Base-by-base conservation (phyloP, 305 asterid genomes). In the Coffea humblotiana region DNA sequence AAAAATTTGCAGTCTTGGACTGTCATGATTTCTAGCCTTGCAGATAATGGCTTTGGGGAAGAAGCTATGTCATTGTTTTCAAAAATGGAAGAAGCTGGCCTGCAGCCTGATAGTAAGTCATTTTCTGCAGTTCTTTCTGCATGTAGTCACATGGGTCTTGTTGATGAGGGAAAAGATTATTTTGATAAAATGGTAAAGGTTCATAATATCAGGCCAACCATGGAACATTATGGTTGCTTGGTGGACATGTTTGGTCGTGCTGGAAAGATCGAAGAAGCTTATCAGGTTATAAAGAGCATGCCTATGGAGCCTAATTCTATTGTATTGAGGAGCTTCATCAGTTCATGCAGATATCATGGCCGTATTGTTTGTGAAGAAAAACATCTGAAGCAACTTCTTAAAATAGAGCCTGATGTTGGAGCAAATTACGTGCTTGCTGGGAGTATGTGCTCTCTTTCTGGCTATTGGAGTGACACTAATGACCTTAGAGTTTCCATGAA, bases 151-250 rank as follows among this genome's bases (percentile, higher is more conserved):
- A 81, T 80, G 64, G 91, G 94, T 29, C 90, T 93, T 75, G 79
- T 91, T 32, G 75, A 81, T 3, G 84, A 80, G 79, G 97, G 92
- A 6, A 77, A 72, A 61, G 82, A 84, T 80, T 85, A 86, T 27
- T 89, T 90, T 60, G 75, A 80, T 37, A 88, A 86, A 84, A 90
- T 91, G 94, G 86, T 85, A 74, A 87, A 80, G 71, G 71, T 84
- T 4, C 87, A 90, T 78, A 71, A 77, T 9, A 89, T 93, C 56
- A 78, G 68, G 84, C 97, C 94, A 15, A 85, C 88, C 32, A 83
- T 91, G 94, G 95, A 93, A 84, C 93, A 91, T 65, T 91, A 86
- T 25, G 90, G 96, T 79, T 93, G 96, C 83, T 85, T 90, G 92
- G 92, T 91, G 61, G 92, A 93, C 77, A 84, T 93, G 82, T 83